Evolutionary conservation across 148 eudicot genomes (phyloP).

Genomic region (Pharnaceum exiguum): DNA sequence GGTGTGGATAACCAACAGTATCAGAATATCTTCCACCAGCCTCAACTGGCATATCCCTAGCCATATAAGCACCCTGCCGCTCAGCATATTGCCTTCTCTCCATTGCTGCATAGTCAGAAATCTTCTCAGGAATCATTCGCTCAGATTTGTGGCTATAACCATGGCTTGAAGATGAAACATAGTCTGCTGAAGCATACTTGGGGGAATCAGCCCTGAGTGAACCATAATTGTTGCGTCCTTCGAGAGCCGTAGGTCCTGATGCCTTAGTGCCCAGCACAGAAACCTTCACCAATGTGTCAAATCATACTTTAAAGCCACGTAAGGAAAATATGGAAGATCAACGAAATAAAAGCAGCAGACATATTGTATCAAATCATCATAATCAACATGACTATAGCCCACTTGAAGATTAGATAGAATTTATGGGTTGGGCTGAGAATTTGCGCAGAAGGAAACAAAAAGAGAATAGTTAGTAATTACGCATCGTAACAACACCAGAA

Average conservation of each 20-base stretch:
- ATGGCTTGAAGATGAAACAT: slow-evolving; percentile 50
- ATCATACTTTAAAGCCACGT: not conserved
- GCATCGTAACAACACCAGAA: too few relatives aligned
- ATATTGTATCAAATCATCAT: too few relatives aligned
- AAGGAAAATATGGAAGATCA: not conserved
- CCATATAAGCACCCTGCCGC: slow-evolving; percentile 51
- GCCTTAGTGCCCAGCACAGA: slow-evolving; percentile 53
- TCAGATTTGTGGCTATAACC: slow-evolving; percentile 76
- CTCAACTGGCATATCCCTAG: slow-evolving; percentile 59
- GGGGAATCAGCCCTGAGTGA: slow-evolving; percentile 66
- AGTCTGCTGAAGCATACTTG: slow-evolving; percentile 53
- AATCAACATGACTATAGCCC: too few relatives aligned
- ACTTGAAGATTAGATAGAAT: too few relatives aligned
- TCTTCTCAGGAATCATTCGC: slow-evolving; percentile 46
- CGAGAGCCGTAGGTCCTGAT: slow-evolving; percentile 46
- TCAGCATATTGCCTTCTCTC: slow-evolving; percentile 69
- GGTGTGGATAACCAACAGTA: slow-evolving; percentile 52
- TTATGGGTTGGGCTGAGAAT: too few relatives aligned
- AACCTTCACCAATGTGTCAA: slow-evolving; percentile 28
- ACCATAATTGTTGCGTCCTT: slow-evolving; percentile 56
- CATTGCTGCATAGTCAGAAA: slow-evolving; percentile 56
- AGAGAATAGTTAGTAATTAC: too few relatives aligned
- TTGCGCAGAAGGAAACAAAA: too few relatives aligned
- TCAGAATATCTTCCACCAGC: slow-evolving; percentile 53
- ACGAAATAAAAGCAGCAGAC: slow-evolving; percentile 1